These are phyloP conservation scores for Lepraria neglecta DNA, from an alignment of 495 filamentous ascomycete genomes.

Conservation along the genomic window DNA sequence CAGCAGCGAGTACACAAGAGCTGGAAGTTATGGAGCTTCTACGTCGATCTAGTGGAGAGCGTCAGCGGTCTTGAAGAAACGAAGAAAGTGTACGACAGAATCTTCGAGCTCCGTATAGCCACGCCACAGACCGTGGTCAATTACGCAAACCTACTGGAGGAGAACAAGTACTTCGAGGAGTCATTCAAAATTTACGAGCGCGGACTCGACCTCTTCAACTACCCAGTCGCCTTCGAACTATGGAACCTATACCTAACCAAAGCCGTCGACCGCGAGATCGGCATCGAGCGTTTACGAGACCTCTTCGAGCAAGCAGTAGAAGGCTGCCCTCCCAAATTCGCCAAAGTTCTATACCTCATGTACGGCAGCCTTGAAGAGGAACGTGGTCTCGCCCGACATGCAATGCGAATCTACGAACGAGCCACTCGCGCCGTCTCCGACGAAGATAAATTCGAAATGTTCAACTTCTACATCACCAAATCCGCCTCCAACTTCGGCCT, in stretches of 20 bases:
- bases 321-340: slow-evolving; percentile 90
- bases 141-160: slow-evolving; percentile 92
- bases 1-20: slow-evolving; percentile 98
- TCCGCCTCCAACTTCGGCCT: slow-evolving; percentile 97
- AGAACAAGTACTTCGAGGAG: slow-evolving; percentile 94
- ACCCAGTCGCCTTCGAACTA: slow-evolving; percentile 95
- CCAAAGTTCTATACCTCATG: slow-evolving; percentile 94
- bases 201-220: slow-evolving; percentile 92
- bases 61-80: slow-evolving; percentile 89
- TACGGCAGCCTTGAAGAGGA: slow-evolving; percentile 98
- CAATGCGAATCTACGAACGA: slow-evolving; percentile 98
- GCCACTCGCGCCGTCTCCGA: slow-evolving; percentile 94
- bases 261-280: slow-evolving; percentile 89
- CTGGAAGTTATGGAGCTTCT: slow-evolving; percentile 99
- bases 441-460: slow-evolving; percentile 94
- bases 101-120: slow-evolving; percentile 96
- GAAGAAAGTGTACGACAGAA: slow-evolving; percentile 87
- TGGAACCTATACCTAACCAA: slow-evolving; percentile 99
- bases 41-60: slow-evolving; percentile 95
- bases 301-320: slow-evolving; percentile 97
- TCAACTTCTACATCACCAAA: slow-evolving; percentile 99
- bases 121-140: slow-evolving; percentile 98
- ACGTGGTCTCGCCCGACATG: slow-evolving; percentile 88
- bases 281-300: slow-evolving; percentile 89
- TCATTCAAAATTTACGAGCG: slow-evolving; percentile 97